Conservation (phyloP, 2,329 filamentous ascomycete genomes). For the Clarireedia monteithiana region DNA sequence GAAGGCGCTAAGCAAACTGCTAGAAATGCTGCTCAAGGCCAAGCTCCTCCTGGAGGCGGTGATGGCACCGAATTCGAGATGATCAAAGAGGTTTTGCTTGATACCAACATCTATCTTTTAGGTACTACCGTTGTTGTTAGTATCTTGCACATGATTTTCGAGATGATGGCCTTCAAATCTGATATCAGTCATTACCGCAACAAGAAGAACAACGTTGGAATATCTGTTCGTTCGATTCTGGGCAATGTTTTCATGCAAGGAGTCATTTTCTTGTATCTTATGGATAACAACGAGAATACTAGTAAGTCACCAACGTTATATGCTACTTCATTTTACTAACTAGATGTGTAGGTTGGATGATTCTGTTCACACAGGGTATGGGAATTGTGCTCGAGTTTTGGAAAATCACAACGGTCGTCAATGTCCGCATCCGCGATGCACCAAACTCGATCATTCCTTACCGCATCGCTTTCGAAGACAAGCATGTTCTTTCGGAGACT, state of each 20-base stretch:
- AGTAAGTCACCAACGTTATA: conserved; percentile 31
- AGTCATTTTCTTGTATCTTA: conserved; percentile 90
- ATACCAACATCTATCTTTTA: conserved; percentile 89
- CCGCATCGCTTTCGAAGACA: conserved; percentile 82
- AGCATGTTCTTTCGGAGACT: conserved; percentile 89
- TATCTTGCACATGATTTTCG: conserved; percentile 87
- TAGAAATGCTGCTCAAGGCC: conserved; percentile 59
- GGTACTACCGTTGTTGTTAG: conserved; percentile 77
- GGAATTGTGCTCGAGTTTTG: conserved; percentile 67
- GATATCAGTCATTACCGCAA: conserved; percentile 98
- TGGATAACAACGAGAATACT: conserved; percentile 96
- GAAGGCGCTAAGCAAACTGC: conserved; percentile 79
- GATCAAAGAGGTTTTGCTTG: conserved; percentile 90
- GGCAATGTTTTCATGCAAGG: conserved; percentile 97
- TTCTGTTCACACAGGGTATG: conserved; percentile 74
- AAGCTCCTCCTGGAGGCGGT: conserved; percentile 56
- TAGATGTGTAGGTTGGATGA: conserved; percentile 68
- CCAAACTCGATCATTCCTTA: conserved; percentile 70
- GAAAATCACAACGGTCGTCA: conserved; percentile 95
- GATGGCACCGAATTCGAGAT: conserved; percentile 94
- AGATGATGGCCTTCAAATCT: conserved; percentile 92
- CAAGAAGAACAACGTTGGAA: conserved; percentile 98
- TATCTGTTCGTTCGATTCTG: conserved; percentile 90
- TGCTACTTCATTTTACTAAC: background rate
- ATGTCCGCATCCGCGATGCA: conserved; percentile 70